A percentile compares a stretch with the other conserved stretches of the same genome.
phyloP scores from a whole-genome alignment of 306 rosid species.

The Rubus parviflorus region DNA sequence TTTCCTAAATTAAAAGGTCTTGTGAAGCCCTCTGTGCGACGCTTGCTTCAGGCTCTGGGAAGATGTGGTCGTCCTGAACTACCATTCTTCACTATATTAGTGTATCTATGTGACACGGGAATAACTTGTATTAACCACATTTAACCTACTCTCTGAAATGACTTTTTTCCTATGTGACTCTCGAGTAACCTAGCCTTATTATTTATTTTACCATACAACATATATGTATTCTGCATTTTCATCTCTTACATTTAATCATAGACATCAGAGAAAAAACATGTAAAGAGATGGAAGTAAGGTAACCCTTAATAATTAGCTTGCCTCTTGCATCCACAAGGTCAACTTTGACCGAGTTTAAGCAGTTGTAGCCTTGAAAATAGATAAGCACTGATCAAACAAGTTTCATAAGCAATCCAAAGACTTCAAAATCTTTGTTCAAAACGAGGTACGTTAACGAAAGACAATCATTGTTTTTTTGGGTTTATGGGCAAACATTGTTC shows the following conservation, averaged over 20 bases:
- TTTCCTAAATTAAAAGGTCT: conserved; percentile 25
- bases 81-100: conserved; percentile 29
- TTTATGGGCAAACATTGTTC: no score
- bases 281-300: background rate
- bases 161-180: conserved; percentile 7
- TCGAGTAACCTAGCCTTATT: background rate
- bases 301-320: background rate
- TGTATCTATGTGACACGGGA: conserved; percentile 40
- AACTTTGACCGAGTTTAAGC: background rate
- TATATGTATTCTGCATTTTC: background rate
- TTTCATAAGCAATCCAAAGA: no score
- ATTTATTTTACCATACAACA: background rate
- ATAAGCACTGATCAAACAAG: no score
- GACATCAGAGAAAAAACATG: background rate
- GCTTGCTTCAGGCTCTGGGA: conserved; percentile 40
- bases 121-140: conserved; percentile 37
- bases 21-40: conserved; percentile 25
- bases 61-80: conserved; percentile 24
- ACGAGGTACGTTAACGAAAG: no score
- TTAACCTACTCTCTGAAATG: conserved; percentile 27
- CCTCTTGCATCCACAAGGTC: background rate
- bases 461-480: no score
- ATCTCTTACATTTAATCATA: background rate
- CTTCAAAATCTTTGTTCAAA: no score
- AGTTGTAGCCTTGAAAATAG: no score